Conservation (phyloP, 768 basidiomycete genomes). For the Suillus plorans region DNA sequence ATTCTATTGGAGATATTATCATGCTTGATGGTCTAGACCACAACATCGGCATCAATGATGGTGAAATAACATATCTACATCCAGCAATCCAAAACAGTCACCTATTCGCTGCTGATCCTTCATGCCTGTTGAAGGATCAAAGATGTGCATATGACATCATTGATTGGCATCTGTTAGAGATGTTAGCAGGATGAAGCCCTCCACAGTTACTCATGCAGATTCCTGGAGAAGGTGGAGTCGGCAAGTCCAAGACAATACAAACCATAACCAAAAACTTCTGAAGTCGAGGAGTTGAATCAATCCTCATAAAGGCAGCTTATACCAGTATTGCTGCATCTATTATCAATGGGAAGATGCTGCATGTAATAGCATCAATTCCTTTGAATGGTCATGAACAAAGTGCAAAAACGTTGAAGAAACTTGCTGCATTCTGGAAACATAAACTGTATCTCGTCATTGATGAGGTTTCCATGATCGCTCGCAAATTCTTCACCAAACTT, state of each 20-base stretch:
- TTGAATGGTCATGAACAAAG: not conserved
- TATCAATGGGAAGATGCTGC: slow-evolving; percentile 37
- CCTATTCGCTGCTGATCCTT: not conserved
- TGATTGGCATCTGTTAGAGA: slow-evolving; percentile 23
- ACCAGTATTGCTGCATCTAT: slow-evolving; percentile 42
- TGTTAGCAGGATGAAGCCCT: slow-evolving; percentile 16
- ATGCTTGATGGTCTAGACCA: too few species aligned
- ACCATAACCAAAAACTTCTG: slow-evolving; percentile 34
- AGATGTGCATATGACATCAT: slow-evolving; percentile 37
- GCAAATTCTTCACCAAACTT: slow-evolving; percentile 18
- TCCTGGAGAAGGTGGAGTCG: slow-evolving; percentile 42
- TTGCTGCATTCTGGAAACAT: not conserved
- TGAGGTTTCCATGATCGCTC: slow-evolving; percentile 41
- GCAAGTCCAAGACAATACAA: slow-evolving; percentile 43
- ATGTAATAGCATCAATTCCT: slow-evolving; percentile 35
- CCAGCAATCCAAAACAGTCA: too few species aligned
- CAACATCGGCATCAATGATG: too few species aligned
- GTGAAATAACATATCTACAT: too few species aligned
- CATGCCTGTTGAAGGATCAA: not conserved
- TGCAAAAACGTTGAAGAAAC: not conserved
- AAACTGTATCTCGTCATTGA: slow-evolving; percentile 29
- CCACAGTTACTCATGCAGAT: slow-evolving; percentile 38
- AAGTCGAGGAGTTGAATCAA: not conserved
- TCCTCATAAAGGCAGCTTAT: slow-evolving; percentile 36
- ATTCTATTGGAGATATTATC: too few species aligned